Base-by-base conservation (phyloP, 2,329 filamentous ascomycete genomes). In the Ascochyta pisi region DNA sequence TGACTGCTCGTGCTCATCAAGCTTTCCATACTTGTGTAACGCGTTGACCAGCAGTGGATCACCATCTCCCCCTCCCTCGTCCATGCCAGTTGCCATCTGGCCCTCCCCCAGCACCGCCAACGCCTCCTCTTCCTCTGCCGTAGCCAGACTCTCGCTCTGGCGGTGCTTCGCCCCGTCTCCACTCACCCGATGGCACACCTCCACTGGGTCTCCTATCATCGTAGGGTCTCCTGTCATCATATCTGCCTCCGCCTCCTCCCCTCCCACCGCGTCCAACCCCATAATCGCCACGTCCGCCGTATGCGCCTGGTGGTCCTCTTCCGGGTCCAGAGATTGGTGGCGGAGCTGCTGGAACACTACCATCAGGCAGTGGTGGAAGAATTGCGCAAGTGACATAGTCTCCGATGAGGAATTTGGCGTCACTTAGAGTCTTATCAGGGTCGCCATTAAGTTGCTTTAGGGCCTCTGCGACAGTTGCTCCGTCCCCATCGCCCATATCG, bases 361-460 rank as follows among this genome's bases (percentile, higher is more conserved):
- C 92, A 71, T 94, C 89, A 29, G 85, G 79, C 24, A 90, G 78
- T 0, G 91, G 91, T 38, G 91, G 88, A 52, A 94, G 80, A 57
- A 96, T 87, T 5, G 91, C 90, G 73, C 91, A 94, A 54, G 89
- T 89, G 37, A 98, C 83, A 70, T 90, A 96, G 75, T 98, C 94
- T 0, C 94, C 94, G 60, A 95, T 89, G 10, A 96, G 89, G 68
- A 96, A 96, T 22, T 89, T 85, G 31, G 85, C 87, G 50, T 96
- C 91, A 34, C 82, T 82, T 29, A 98, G 77, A 8, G 90, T 93
- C 78, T 89, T 94, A 26, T 87, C 82, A 10, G 86, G 83, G 26
- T 91, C 87, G 6, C 84, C 84, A 31, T 81, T 81, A 50, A 84
- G 75, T 41, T 81, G 71, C 24, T 78, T 78, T 35, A 78, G 65